phyloP scores from a whole-genome alignment of 352 stramenopile species.

The Globisporangium spiculum region DNA sequence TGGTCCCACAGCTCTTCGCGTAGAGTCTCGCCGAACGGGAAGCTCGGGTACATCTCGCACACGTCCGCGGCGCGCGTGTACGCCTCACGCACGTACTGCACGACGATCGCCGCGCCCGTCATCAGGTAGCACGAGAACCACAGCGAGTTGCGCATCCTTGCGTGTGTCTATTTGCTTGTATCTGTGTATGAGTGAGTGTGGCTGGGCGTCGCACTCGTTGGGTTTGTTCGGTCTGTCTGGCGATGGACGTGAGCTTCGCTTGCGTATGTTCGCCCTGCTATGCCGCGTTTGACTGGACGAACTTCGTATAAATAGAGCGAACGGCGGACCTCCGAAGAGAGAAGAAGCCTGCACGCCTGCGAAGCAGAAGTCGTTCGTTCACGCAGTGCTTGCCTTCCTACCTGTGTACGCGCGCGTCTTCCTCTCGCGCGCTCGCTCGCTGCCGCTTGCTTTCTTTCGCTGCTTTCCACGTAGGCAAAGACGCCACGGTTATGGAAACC shows the following conservation, averaged over 20 bases:
- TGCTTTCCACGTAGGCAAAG: not conserved
- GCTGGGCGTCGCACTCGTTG: not conserved
- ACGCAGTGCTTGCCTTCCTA: too few relatives aligned
- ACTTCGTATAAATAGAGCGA: conserved; percentile 4
- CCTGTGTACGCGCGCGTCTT: not conserved
- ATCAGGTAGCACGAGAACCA: conserved; percentile 48
- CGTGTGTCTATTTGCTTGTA: not conserved
- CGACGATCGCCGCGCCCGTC: conserved; percentile 34
- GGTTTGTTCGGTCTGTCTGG: too few relatives aligned
- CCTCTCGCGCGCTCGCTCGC: not conserved
- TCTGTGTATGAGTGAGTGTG: not conserved
- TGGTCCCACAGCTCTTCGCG: conserved; percentile 57
- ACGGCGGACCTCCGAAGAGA: not conserved
- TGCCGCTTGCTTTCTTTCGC: not conserved
- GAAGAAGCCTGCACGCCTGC: not conserved
- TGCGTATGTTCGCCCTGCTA: too few relatives aligned
- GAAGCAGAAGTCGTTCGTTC: not conserved
- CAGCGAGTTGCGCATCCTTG: conserved; percentile 16
- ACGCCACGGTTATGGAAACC: not conserved
- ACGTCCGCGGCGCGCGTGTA: conserved; percentile 38
- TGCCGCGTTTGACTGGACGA: not conserved
- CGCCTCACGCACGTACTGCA: conserved; percentile 44
- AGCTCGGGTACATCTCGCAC: conserved; percentile 64
- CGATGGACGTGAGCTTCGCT: too few relatives aligned
- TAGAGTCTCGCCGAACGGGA: conserved; percentile 57